Evolutionary conservation across 257 asterid genomes (phyloP), one percentile per base, ranked within the genome.

Genomic region (Henckelia pumila): DNA sequence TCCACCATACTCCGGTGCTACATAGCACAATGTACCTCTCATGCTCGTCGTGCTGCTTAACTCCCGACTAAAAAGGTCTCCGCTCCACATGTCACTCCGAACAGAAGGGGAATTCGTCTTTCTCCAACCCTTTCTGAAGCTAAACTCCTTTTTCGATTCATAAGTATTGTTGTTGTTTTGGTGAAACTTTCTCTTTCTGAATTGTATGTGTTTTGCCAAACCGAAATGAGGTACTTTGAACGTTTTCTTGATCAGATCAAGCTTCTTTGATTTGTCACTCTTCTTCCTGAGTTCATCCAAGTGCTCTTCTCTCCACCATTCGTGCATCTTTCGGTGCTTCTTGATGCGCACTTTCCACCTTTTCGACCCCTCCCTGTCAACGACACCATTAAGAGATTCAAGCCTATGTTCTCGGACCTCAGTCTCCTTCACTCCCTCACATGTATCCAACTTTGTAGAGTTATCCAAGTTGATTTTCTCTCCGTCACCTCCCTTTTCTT

Each of bases 301-400:
- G 40, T 85, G 87, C 76, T 94, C 99, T 49, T 94, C 97, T 76
- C 80, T 94, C 99, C 99, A 94, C 99, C 99, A 94, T 66, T 94
- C 99, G 33, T 84, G 87, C 93, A 94, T 91, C 86, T 87, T 88
- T 49, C 88, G 70, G 21, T 89, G 96, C 66, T 88, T 90, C 71
- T 79, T 85, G 1, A 56, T 63, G 22, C 49, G 71, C 1, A 25
- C 62, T 56, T 68, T 77, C 80, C 85, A 73, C 64, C 64, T 70
- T 35, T 72, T 89, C 8, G 83, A 70, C 16, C 72, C 81, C 35
- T 70, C 88, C 82, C 71, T 69, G 70, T 69, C 82, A 5, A 56
- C 11, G 5, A 44, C 81, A 32, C 78, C 64, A 44, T 70, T 56
- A 53, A 22, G 66, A 75, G 73, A 62, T 77, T 76, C 79, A 1